Base-by-base conservation (phyloP, 192 early-diverging fungal genomes). In the Coemansia sp. region DNA sequence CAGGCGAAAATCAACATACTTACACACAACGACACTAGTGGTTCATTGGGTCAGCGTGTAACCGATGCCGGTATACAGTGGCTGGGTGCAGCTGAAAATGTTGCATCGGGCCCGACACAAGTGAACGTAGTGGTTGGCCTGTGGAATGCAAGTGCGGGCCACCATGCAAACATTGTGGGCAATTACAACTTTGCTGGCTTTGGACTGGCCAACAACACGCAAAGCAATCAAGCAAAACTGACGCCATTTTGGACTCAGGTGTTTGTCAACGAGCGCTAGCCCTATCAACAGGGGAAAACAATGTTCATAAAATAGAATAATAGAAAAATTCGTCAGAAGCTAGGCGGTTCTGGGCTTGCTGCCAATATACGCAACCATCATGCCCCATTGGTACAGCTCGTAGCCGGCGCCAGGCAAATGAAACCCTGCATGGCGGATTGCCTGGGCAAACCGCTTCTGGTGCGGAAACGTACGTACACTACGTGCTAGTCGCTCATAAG, bases 401-500 rank as follows among this genome's bases (percentile, higher is more conserved):
- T 90, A 96, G 4, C 93, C 94, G 46, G 87, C 68, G 5, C 92
- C 94, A 14, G 92, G 86, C 11, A 90, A 70, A 3, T 76, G 85
- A 71, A 98, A 97, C 23, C 96, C 94, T 25, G 90, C 88, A 15
- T 88, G 77, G 54, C 87, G 76, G 72, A 97, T 94, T 82, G 93
- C 90, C 56, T 89, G 47, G 19, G 87, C 87, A 85, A 98, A 98
- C 56, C 87, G 79, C 25, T 84, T 78, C 75, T 96, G 96, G 40
- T 86, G 73, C 34, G 92, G 92, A 74, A 98, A 98, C 59, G 89
- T 84, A 58, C 89, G 85, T 46, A 95, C 95, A 52, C 87, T 89
- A 59, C 93, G 91, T 15, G 96, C 93, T 11, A 98, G 81, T 71
- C 96, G 93, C 71, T 94, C 89, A 70, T 97, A 97, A 21, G 90